Evolutionary conservation across 306 rosid genomes (phyloP), one percentile per base, ranked within the genome.

Genomic region (Citrullus amarus): DNA sequence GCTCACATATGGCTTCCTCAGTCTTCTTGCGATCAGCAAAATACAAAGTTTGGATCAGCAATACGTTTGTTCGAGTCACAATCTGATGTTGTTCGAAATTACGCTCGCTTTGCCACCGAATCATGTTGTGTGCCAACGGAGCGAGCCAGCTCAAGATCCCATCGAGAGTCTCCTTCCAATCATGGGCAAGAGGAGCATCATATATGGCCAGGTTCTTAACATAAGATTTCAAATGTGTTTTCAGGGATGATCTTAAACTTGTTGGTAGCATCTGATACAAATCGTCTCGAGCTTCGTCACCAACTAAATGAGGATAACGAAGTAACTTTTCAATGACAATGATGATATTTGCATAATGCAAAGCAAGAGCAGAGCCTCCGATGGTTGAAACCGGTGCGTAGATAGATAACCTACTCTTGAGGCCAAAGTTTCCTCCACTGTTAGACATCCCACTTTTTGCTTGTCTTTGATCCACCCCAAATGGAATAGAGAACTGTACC

Each of bases 111-210:
- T 92, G 99, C 99, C 99, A 95, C 84, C 95, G 84, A 83, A 95
- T 92, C 99, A 91, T 95, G 65, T 86, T 92, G 80, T 90, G 97
- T 7, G 99, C 99, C 68, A 92, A 84, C 0, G 97, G 97, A 15
- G 91, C 88, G 18, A 95, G 92, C 97, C 99, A 92, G 77, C 78
- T 69, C 50, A 95, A 88, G 54, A 91, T 86, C 75, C 89, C 89
- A 17, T 95, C 96, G 69, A 95, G 92, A 78, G 84, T 95, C 62
- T 83, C 93, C 88, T 92, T 92, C 99, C 99, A 95, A 68, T 87
- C 92, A 55, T 92, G 99, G 14, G 99, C 99, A 15, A 95, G 93
- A 76, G 99, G 99, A 8, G 99, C 99, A 79, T 95, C 99, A 70
- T 91, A 95, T 84, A 95, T 95, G 4, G 97, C 97, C 73, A 95